Conservation (phyloP, 2,329 filamentous ascomycete species). For the Exserohilum turcica region DNA sequence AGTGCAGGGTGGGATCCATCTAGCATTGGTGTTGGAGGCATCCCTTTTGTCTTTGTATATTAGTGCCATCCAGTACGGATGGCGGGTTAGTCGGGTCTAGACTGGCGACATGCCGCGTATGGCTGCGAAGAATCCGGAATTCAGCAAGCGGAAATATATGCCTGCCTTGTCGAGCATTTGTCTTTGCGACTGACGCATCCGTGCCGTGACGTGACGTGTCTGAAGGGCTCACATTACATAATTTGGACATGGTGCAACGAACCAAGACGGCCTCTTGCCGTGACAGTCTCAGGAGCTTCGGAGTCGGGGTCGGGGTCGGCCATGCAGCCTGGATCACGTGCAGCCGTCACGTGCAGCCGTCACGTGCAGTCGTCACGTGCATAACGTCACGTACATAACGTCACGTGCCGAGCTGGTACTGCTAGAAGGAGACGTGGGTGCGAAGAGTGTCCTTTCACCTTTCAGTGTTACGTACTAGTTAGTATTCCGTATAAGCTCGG, state of each 20-base stretch:
- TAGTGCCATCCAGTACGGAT: too few relatives aligned
- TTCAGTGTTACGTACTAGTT: not conserved
- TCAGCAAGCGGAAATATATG: not conserved
- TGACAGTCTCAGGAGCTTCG: too few relatives aligned
- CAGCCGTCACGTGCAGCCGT: too few relatives aligned
- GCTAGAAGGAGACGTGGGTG: slow-evolving; percentile 29
- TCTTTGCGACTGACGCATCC: not conserved
- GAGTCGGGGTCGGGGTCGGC: too few relatives aligned
- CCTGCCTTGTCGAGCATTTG: not conserved
- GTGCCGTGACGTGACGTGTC: too few relatives aligned
- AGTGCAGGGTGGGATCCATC: not conserved
- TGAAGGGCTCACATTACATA: too few relatives aligned
- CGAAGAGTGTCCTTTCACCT: slow-evolving; percentile 3
- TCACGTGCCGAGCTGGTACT: slow-evolving; percentile 6
- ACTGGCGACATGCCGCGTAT: not conserved
- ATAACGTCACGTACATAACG: too few relatives aligned
- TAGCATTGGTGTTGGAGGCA: slow-evolving; percentile 15
- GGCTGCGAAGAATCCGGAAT: not conserved
- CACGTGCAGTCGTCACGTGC: too few relatives aligned
- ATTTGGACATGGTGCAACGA: too few relatives aligned
- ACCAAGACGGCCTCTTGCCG: too few relatives aligned
- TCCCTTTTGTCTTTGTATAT: not conserved
- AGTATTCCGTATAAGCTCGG: slow-evolving; percentile 1
- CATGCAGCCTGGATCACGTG: not conserved
- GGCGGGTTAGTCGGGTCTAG: not conserved